Evolutionary conservation across 768 basidiomycete genomes (phyloP), one percentile per base, ranked within the genome.

Genomic region (Mycena epipterygia): DNA sequence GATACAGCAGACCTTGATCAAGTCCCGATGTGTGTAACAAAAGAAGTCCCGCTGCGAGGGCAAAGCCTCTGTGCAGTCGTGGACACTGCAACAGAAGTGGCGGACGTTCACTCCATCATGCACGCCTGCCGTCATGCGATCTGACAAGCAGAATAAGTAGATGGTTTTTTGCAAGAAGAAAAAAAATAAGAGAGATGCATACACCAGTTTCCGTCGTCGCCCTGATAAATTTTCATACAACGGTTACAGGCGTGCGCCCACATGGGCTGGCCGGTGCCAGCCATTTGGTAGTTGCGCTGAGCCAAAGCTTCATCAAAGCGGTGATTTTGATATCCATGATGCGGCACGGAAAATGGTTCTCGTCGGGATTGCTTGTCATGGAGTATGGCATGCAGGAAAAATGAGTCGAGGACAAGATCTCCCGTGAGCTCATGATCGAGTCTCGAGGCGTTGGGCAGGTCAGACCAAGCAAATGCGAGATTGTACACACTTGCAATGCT

Each of bases 211-310:
- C 32, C 56, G 19, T 65, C 56, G 3, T 46, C 57, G 9, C 53
- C 56, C 13, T 52, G 41, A 29, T 65, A 65, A 3, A 65, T 29
- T 25, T 69, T 63, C 33, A 52, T 57, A 35, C 68, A 70, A 2
- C 30, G 32, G 21, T 48, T 7, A 29, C 68, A 70, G 4, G 63
- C 42, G 33, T 70, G 68, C 1, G 63, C 62, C 68, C 68, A 70
- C 68, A 64, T 64, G 1, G 3, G 17, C 16, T 70, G 68, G 1
- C 68, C 63, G 17, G 56, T 65, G 7, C 68, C 68, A 0, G 23
- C 68, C 63, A 70, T 70, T 2, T 37, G 9, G 11, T 27, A 25
- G 17, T 70, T 70, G 0, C 55, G n/a, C 9, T 63, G 33, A 4
- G 35, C 63, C 12, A 70, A 4, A 1, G 53, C 61, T 12, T 59